Evolutionary conservation across 1,139 yeast species (phyloP).

Genomic region (Taphrina flavorubra): DNA sequence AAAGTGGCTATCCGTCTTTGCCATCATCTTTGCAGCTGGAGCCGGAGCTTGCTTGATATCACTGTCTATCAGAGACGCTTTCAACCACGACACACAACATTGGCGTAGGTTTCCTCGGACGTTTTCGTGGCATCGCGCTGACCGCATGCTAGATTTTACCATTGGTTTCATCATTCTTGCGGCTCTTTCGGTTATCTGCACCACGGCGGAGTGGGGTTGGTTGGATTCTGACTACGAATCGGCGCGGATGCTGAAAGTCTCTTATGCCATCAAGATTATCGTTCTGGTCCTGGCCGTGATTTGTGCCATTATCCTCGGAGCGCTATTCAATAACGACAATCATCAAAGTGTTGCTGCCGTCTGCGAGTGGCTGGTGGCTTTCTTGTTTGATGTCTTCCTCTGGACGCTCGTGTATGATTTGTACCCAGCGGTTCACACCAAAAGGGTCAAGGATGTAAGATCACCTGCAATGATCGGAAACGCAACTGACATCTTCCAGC

Average conservation of each 20-base stretch:
- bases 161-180: constrained; percentile 66
- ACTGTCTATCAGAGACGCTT: constrained; percentile 76
- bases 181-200: constrained; percentile 67
- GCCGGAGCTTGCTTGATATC: constrained; percentile 81
- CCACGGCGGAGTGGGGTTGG: constrained; percentile 64
- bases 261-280: constrained; percentile 58
- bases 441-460: constrained; percentile 21
- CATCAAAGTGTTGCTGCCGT: constrained; percentile 61
- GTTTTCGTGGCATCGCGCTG: not conserved
- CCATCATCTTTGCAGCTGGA: constrained; percentile 62
- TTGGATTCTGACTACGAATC: constrained; percentile 63
- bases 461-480: not conserved
- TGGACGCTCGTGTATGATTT: constrained; percentile 73
- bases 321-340: constrained; percentile 53
- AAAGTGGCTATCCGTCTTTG: constrained; percentile 58
- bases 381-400: constrained; percentile 77
- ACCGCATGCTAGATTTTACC: constrained; percentile 22
- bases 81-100: constrained; percentile 66
- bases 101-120: constrained; percentile 23
- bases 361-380: constrained; percentile 84
- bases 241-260: constrained; percentile 55
- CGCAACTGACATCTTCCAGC: not conserved
- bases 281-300: constrained; percentile 76
- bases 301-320: constrained; percentile 74
- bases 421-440: constrained; percentile 61